Evolutionary conservation across 495 filamentous ascomycete genomes (phyloP).

Genomic region (Trichocladium uniseriatum): DNA sequence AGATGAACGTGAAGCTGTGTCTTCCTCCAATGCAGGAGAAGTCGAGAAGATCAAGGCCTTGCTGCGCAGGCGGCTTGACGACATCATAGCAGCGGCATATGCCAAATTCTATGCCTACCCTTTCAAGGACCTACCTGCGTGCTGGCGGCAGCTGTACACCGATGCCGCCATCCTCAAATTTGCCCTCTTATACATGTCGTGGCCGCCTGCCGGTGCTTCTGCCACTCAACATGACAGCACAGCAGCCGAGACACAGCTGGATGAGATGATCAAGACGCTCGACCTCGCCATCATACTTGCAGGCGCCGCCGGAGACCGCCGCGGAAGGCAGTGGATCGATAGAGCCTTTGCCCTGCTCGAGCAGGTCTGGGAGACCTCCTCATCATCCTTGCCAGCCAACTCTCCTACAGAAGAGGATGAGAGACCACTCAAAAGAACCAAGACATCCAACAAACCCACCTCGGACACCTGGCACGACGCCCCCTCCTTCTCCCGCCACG

Average conservation of each 20-base stretch:
- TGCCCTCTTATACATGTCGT: constrained; percentile 29
- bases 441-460: not conserved
- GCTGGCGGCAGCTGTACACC: constrained; percentile 71
- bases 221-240: not conserved
- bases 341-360: constrained; percentile 40
- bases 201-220: not conserved
- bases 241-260: constrained; percentile 3
- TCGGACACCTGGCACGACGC: constrained; percentile 4
- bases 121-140: constrained; percentile 62
- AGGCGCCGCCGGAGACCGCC: constrained; percentile 48
- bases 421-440: constrained; percentile 1
- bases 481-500: constrained; percentile 33
- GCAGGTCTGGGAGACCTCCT: constrained; percentile 13
- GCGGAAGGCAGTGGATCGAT: constrained; percentile 54
- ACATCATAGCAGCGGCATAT: constrained; percentile 36
- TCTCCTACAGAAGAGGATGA: not conserved
- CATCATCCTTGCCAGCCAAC: not conserved
- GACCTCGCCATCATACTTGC: constrained; percentile 79
- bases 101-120: constrained; percentile 64
- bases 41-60: not conserved
- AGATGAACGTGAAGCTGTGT: not conserved
- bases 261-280: constrained; percentile 50
- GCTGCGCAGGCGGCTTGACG: constrained; percentile 32
- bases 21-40: not conserved
- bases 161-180: constrained; percentile 64